Base-by-base conservation (phyloP, 164 flowering plant genomes). In the Berberis vulgaris region DNA sequence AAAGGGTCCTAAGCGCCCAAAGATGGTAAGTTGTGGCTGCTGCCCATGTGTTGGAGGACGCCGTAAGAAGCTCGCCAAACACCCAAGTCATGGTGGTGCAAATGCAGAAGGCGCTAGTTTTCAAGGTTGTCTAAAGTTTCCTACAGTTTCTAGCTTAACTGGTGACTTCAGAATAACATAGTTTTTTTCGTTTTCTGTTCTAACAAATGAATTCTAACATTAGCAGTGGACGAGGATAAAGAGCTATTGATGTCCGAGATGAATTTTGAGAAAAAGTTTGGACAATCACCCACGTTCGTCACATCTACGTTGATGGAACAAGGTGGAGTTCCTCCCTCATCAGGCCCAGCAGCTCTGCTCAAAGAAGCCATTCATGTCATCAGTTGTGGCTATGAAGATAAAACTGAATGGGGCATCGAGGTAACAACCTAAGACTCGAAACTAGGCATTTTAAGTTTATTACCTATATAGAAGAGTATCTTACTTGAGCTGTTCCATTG, bases 281-380 rank as follows among this genome's bases (percentile, higher is more conserved):
- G 98, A 47, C 91, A 90, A 66, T 94, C 98, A 4, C 81, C 96
- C 11, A 76, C 84, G 57, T 90, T 90, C 62, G 92, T 94, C 47
- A 84, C 97, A 52, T 90, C 98, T 10, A 90, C 98, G 11, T 69
- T 94, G 44, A 87, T 87, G 91, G 87, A 84, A 67, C 74, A 94
- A 67, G 97, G 98, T 40, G 97, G 97, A 39, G 88, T 89, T n/a
- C 96, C 96, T 58, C 92, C 97, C 62, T 85, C 96, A 6, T 83
- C 98, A 1, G 90, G 96, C 72, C 96, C 96, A 1, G 98, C 92
- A 57, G 90, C 88, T 40, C 73, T 88, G 78, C 89, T 94, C 4
- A 94, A 94, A 72, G 98, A 94, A 83, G 97, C 98, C 68, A 93
- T 90, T 71, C 97, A 94, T 73, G 97, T 94, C 8, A 90, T 90